These are phyloP conservation scores for Melaleuca quinquenervia DNA, from an alignment of 345 rosid genomes.

Conservation along the genomic window DNA sequence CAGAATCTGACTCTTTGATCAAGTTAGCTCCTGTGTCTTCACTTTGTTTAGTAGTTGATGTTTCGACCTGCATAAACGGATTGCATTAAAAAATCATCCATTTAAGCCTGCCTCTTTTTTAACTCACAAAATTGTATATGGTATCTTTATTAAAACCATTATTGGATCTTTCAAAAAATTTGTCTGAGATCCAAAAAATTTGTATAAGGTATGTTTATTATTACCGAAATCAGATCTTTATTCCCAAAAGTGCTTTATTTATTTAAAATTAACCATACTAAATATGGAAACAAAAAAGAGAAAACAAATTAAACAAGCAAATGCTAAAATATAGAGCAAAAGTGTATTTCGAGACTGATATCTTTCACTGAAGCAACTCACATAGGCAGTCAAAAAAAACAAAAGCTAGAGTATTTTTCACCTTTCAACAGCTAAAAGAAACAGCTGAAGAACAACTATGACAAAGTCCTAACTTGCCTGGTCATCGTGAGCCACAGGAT, in stretches of 20 bases:
- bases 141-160: neutral
- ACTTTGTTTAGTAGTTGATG: conserved; percentile 8
- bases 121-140: neutral
- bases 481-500: conserved; percentile 21
- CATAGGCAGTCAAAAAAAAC: neutral
- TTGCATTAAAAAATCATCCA: neutral
- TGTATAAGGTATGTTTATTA: neutral
- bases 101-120: neutral
- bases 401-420: neutral
- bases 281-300: neutral
- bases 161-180: neutral
- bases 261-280: neutral
- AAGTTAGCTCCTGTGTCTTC: conserved; percentile 21
- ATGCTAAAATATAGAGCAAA: neutral
- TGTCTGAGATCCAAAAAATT: too few species aligned
- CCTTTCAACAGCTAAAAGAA: neutral
- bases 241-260: neutral
- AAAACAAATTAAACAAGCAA: neutral
- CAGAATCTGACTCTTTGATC: conserved; percentile 13
- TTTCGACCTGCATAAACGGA: conserved; percentile 30
- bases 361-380: neutral
- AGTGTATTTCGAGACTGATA: neutral
- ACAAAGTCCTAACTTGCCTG: conserved; percentile 38
- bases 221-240: neutral
- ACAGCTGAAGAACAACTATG: neutral